These are phyloP conservation scores for Teratosphaeria zuluensis DNA, from an alignment of 2,329 filamentous ascomycete genomes.

Conservation along the genomic window DNA sequence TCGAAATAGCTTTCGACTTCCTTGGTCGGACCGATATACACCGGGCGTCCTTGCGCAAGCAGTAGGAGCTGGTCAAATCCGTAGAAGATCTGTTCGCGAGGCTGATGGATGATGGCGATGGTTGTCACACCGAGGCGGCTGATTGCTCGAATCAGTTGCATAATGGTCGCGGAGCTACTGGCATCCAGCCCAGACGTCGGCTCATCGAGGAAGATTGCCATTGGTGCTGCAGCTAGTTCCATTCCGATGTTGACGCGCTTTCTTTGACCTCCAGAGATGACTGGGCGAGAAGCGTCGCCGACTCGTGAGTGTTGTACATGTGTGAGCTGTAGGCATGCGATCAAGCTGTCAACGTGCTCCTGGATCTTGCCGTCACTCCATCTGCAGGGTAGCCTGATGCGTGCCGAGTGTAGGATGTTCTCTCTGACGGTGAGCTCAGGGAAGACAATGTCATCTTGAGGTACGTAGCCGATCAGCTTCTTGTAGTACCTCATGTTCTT, in stretches of 20 bases:
- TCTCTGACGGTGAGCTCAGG: constrained; percentile 52
- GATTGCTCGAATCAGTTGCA: constrained; percentile 45
- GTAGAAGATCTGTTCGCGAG: constrained; percentile 49
- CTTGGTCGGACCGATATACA: constrained; percentile 43
- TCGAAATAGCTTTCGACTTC: constrained; percentile 43
- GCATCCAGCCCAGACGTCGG: constrained; percentile 36
- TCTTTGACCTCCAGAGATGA: constrained; percentile 49
- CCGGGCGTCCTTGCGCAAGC: constrained; percentile 44
- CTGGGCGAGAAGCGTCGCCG: constrained; percentile 41
- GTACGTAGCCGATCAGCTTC: constrained; percentile 53
- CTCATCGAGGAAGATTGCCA: constrained; percentile 32
- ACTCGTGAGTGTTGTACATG: constrained; percentile 45
- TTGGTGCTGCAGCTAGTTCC: constrained; percentile 48
- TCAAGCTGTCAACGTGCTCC: constrained; percentile 46
- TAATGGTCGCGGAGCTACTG: constrained; percentile 46
- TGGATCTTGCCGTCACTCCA: constrained; percentile 44
- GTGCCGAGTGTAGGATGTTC: constrained; percentile 52
- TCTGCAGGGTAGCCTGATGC: constrained; percentile 42
- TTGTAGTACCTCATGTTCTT: constrained; percentile 42
- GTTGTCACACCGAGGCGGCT: constrained; percentile 47
- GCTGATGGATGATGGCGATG: constrained; percentile 52
- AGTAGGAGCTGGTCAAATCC: constrained; percentile 48
- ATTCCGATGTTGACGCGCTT: constrained; percentile 51
- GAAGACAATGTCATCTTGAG: constrained; percentile 52
- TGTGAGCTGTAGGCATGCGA: constrained; percentile 44